phyloP scores from a whole-genome alignment of 2,329 filamentous ascomycete genomes.

The Parastagonospora avenae region DNA sequence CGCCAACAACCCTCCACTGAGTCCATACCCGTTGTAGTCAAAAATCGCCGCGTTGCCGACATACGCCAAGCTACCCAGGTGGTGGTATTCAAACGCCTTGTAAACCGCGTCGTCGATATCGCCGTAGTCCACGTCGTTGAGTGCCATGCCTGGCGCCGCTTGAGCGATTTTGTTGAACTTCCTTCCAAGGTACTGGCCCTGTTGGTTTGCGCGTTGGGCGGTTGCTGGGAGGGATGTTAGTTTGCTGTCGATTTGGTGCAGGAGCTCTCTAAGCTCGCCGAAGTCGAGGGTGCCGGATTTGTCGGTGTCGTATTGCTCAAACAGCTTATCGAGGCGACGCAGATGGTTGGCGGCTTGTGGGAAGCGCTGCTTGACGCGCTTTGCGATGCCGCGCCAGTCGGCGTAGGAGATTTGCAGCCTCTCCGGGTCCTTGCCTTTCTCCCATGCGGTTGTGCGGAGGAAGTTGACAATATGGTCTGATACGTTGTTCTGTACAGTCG shows the following conservation, averaged over 20 bases:
- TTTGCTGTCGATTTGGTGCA: constrained; percentile 92
- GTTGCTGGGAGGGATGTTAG: constrained; percentile 93
- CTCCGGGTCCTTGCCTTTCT: constrained; percentile 87
- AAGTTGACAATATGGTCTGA: constrained; percentile 90
- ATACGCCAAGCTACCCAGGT: constrained; percentile 91
- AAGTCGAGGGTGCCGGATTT: constrained; percentile 93
- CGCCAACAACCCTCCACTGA: constrained; percentile 84
- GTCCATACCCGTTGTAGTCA: constrained; percentile 78
- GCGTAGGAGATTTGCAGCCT: constrained; percentile 83
- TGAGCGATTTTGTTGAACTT: constrained; percentile 93
- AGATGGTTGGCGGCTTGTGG: constrained; percentile 89
- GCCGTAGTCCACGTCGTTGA: constrained; percentile 84
- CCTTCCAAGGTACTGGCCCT: constrained; percentile 87
- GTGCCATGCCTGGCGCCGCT: constrained; percentile 72
- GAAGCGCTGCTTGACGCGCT: constrained; percentile 84
- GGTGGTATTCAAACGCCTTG: constrained; percentile 91
- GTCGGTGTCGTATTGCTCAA: constrained; percentile 90
- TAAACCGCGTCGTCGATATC: constrained; percentile 92
- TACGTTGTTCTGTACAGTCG: constrained; percentile 96
- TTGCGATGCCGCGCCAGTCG: constrained; percentile 86
- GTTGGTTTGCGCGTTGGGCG: constrained; percentile 94
- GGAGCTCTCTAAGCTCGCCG: constrained; percentile 83
- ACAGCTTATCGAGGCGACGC: constrained; percentile 86
- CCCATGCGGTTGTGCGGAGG: constrained; percentile 86
- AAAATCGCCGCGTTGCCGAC: constrained; percentile 97